Conservation (phyloP, 2,329 filamentous ascomycete species). For the Endoconidiophora laricicola region DNA sequence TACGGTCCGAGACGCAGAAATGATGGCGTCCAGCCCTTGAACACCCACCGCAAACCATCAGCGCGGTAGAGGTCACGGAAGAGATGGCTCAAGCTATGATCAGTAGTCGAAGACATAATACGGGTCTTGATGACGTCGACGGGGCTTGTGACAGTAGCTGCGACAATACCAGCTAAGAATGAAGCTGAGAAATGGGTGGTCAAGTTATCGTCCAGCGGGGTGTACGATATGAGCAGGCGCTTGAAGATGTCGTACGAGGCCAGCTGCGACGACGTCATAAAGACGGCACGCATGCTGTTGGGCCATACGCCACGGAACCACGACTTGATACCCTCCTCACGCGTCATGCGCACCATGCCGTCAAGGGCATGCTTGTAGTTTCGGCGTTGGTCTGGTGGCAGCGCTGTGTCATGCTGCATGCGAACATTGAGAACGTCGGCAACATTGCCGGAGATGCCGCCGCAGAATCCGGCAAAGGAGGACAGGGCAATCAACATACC, state of each 20-base stretch:
- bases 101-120: constrained; percentile 53
- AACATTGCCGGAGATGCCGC: constrained; percentile 81
- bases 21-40: constrained; percentile 77
- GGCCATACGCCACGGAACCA: constrained; percentile 78
- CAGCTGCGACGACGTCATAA: constrained; percentile 75
- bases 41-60: constrained; percentile 69
- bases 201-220: constrained; percentile 52
- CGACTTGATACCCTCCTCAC: constrained; percentile 58
- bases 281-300: constrained; percentile 63
- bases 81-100: constrained; percentile 37
- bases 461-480: constrained; percentile 67
- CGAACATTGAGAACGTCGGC: constrained; percentile 94
- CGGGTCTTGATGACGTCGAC: constrained; percentile 83
- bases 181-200: constrained; percentile 64
- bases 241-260: constrained; percentile 79
- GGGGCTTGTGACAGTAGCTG: constrained; percentile 69
- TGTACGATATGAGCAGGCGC: constrained; percentile 45
- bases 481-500: constrained; percentile 69
- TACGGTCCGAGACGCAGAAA: constrained; percentile 48
- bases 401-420: constrained; percentile 84
- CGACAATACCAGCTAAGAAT: constrained; percentile 64
- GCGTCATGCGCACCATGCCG: constrained; percentile 72
- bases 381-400: constrained; percentile 55
- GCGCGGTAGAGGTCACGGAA: constrained; percentile 49
- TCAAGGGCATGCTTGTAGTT: constrained; percentile 85